A percentile compares a stretch with the other conserved stretches of the same genome.
Conservation (phyloP, 495 filamentous ascomycete genomes). For the Xanthoparmelia taractica region DNA sequence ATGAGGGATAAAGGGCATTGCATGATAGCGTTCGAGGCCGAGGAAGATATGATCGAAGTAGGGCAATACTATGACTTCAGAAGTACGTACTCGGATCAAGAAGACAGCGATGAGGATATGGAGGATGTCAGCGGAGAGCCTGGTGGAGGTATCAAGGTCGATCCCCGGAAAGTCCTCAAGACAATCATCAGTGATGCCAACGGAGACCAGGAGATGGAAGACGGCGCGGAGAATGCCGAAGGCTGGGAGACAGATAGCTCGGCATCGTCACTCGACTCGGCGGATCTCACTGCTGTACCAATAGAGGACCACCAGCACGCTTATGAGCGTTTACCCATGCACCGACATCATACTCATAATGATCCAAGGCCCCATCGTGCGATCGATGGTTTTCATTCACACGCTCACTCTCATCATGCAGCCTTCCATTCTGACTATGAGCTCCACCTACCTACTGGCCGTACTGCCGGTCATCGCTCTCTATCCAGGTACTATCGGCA, state of each 20-base stretch:
- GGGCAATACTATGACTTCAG: conserved; percentile 99
- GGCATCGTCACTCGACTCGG: conserved; percentile 71
- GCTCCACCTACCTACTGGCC: conserved; percentile 84
- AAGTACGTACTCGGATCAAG: conserved; percentile 80
- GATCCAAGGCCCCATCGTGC: conserved; percentile 59
- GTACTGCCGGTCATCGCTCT: conserved; percentile 84
- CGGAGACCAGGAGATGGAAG: conserved; percentile 31
- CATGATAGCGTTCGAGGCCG: conserved; percentile 85
- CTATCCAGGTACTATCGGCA: conserved; percentile 82
- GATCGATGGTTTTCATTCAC: conserved; percentile 65
- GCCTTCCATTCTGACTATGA: conserved; percentile 87
- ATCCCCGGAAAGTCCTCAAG: conserved; percentile 21
- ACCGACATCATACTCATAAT: conserved; percentile 56
- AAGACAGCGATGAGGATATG: conserved; percentile 51
- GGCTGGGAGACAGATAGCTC: conserved; percentile 93
- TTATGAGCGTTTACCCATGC: conserved; percentile 51
- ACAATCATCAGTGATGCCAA: conserved; percentile 20
- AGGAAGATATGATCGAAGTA: conserved; percentile 87
- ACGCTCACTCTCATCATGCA: conserved; percentile 57
- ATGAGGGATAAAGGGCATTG: conserved; percentile 97
- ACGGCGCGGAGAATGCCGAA: conserved; percentile 48
- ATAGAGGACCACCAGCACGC: conserved; percentile 55
- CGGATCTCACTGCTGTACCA: conserved; percentile 64
- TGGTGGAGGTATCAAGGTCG: conserved; percentile 24
- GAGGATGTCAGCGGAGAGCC: conserved; percentile 37